Conservation (phyloP, 2,329 filamentous ascomycete species). For the Pseudocercospora pini-densiflorae region DNA sequence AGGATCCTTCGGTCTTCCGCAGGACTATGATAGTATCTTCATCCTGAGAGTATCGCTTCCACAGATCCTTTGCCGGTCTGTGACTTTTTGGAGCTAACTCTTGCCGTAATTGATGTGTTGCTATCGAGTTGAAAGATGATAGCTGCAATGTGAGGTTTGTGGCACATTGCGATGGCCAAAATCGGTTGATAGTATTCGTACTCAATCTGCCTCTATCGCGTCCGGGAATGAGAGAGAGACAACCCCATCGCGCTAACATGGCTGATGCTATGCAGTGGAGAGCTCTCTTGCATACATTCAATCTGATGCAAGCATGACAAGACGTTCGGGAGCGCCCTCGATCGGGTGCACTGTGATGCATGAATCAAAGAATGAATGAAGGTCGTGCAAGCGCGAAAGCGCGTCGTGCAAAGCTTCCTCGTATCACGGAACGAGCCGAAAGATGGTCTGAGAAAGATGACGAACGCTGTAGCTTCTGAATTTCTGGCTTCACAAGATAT, state of each 20-base stretch:
- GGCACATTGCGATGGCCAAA: background rate
- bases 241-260: background rate
- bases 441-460: no score
- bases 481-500: no score
- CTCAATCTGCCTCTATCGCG: background rate
- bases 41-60: background rate
- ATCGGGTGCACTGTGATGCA: background rate
- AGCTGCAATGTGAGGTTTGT: background rate
- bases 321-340: background rate
- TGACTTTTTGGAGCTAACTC: background rate
- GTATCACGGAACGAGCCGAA: no score
- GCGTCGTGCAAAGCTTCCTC: background rate
- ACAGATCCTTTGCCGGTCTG: background rate
- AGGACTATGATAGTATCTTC: background rate
- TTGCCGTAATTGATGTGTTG: background rate
- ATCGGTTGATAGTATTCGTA: background rate
- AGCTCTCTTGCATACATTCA: no score
- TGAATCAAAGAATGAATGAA: background rate
- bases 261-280: background rate
- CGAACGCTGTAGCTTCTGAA: no score
- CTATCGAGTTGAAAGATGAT: background rate
- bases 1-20: background rate
- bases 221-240: background rate
- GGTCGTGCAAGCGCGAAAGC: background rate
- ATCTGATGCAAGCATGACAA: background rate